phyloP scores from a whole-genome alignment of 1,139 yeast genomes.

The Debaryomyces sp. region DNA sequence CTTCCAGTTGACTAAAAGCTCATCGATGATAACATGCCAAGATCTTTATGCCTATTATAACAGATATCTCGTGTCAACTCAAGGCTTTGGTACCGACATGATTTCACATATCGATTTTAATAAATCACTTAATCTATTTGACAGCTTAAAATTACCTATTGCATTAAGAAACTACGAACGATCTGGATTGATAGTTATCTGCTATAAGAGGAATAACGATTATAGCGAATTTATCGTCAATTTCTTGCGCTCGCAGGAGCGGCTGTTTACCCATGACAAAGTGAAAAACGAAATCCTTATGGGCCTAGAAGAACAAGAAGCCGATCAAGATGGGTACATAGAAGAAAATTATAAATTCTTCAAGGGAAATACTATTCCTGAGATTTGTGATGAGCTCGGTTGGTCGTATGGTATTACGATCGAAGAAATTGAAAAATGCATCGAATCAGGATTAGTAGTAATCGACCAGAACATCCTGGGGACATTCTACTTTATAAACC shows the following conservation, averaged over 20 bases:
- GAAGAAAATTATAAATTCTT: slow-evolving; percentile 27
- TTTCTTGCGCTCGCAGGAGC: slow-evolving; percentile 27
- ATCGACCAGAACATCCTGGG: slow-evolving; percentile 72
- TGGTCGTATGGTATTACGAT: slow-evolving; percentile 74
- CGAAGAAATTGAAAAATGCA: slow-evolving; percentile 67
- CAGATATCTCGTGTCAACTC: slow-evolving; percentile 36
- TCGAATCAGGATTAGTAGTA: slow-evolving; percentile 58
- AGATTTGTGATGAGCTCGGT: slow-evolving; percentile 38
- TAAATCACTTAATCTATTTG: slow-evolving; percentile 34
- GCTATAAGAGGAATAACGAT: slow-evolving; percentile 23
- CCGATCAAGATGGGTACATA: slow-evolving; percentile 25
- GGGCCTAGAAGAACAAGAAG: slow-evolving; percentile 21
- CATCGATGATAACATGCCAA: slow-evolving; percentile 46
- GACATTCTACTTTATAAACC: slow-evolving; percentile 44
- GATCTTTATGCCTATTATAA: slow-evolving; percentile 49
- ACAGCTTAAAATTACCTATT: slow-evolving; percentile 37
- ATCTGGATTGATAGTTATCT: slow-evolving; percentile 39
- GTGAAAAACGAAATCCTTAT: slow-evolving; percentile 21
- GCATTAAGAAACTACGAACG: slow-evolving; percentile 32
- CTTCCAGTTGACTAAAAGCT: slow-evolving; percentile 29
- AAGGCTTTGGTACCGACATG: slow-evolving; percentile 46
- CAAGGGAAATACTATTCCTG: slow-evolving; percentile 40
- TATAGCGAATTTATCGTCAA: slow-evolving; percentile 29
- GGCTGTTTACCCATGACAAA: slow-evolving; percentile 28
- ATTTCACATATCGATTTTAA: slow-evolving; percentile 35